A percentile compares a stretch with the other conserved stretches of the same genome.
These are phyloP conservation scores for Escallonia rubra DNA, from an alignment of 129 eudicot genomes.

Conservation along the genomic window DNA sequence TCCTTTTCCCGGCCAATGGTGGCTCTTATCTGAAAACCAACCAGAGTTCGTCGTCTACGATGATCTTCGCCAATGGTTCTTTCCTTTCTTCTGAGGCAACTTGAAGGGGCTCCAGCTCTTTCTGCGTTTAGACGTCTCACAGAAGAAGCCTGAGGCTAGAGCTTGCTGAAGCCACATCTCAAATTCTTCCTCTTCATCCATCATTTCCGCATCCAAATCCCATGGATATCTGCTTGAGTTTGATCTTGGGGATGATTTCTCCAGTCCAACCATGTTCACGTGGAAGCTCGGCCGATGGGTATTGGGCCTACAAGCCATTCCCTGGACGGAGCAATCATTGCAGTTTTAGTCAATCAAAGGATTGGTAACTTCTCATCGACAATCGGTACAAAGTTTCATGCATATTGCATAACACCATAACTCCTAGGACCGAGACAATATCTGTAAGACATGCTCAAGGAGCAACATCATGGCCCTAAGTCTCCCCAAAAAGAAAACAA, in stretches of 20 bases:
- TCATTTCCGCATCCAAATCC: constrained; percentile 94
- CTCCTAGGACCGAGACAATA: no score
- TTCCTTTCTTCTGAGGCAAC: constrained; percentile 67
- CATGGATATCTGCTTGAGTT: constrained; percentile 76
- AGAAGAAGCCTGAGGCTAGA: constrained; percentile 82
- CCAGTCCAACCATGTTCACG: constrained; percentile 96
- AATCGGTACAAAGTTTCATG: no score
- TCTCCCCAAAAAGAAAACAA: no score
- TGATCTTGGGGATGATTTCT: constrained; percentile 69
- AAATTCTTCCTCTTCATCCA: constrained; percentile 92
- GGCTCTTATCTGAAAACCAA: not conserved
- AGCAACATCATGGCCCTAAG: no score
- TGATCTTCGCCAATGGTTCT: constrained; percentile 61
- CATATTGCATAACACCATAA: no score
- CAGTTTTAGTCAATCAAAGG: not conserved
- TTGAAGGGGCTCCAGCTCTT: constrained; percentile 98
- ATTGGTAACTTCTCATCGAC: no score
- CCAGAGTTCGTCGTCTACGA: constrained; percentile 13
- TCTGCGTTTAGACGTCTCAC: constrained; percentile 82
- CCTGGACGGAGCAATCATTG: constrained; percentile 32
- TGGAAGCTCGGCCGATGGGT: constrained; percentile 96
- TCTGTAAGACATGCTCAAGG: no score
- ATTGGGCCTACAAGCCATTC: constrained; percentile 98
- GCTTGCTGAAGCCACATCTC: constrained; percentile 96
- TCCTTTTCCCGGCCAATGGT: not conserved